Conservation (phyloP, 768 basidiomycete species). For the Kwoniella mangroviensis region DNA sequence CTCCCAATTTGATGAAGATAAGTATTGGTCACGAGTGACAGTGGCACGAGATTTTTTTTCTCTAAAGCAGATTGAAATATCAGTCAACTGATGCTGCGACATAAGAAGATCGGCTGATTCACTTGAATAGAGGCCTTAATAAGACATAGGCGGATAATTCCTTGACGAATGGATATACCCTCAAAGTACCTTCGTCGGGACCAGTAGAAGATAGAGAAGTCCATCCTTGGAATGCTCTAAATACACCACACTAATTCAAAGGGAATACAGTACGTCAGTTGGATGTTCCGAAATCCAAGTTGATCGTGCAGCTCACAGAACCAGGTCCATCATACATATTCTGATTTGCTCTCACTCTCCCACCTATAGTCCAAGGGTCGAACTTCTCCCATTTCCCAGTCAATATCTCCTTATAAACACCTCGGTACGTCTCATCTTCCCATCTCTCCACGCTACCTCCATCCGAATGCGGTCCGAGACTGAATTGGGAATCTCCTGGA, state of each 20-base stretch:
- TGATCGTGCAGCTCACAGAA: slow-evolving; percentile 18
- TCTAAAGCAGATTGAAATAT: neutral
- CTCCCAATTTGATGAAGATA: slow-evolving; percentile 65
- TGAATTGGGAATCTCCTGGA: slow-evolving; percentile 72
- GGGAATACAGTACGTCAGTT: too few relatives aligned
- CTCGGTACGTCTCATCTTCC: slow-evolving; percentile 49
- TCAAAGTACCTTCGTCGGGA: slow-evolving; percentile 68
- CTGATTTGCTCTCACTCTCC: slow-evolving; percentile 16
- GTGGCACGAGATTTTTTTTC: slow-evolving; percentile 7
- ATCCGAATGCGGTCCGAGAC: slow-evolving; percentile 70
- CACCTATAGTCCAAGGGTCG: slow-evolving; percentile 46
- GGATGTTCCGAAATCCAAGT: too few relatives aligned
- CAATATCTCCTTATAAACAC: slow-evolving; percentile 66
- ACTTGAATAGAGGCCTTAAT: slow-evolving; percentile 70
- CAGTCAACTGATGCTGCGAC: neutral
- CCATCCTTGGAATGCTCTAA: slow-evolving; percentile 60
- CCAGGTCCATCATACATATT: slow-evolving; percentile 66
- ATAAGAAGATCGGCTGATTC: slow-evolving; percentile 40
- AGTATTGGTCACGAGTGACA: slow-evolving; percentile 37
- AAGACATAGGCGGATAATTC: slow-evolving; percentile 68
- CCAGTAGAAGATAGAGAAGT: slow-evolving; percentile 67
- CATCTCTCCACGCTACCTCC: slow-evolving; percentile 74
- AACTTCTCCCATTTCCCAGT: slow-evolving; percentile 48
- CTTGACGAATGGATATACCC: slow-evolving; percentile 66
- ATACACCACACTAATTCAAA: slow-evolving; percentile 50